Evolutionary conservation across 257 asterid species (phyloP), one percentile per base, ranked within the genome.

Genomic region (Osmanthus fragrans): DNA sequence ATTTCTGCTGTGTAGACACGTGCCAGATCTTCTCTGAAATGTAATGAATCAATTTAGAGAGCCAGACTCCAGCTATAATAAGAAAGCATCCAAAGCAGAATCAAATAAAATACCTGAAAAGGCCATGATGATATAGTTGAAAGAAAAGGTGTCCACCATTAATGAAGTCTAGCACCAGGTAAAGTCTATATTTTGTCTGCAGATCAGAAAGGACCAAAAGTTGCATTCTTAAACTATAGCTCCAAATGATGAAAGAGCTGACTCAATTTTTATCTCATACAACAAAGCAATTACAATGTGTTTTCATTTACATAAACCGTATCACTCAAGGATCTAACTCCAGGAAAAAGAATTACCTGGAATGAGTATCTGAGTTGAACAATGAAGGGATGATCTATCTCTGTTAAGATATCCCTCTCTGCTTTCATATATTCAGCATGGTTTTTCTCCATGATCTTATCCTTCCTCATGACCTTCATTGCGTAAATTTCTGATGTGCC

Each of bases 391-490:
- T 90, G 96, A 78, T 90, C 92, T 29, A 86, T 87, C 89, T 86
- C 86, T 29, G 89, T 89, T 84, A 89, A 80, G 51, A 90, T 87
- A 72, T 90, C 94, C 82, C 92, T 89, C 84, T 90, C 96, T 15
- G 90, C 92, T 77, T 82, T 90, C 93, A 87, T 89, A 21, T 37
- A 76, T 82, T 54, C 86, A 65, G 85, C 87, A 65, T 86, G 96
- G 72, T 87, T 90, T 75, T 89, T 91, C 89, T 91, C 94, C 94
- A 89, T 85, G 75, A 91, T 87, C 80, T 87, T 91, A 75, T 91
- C 96, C 83, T 91, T 91, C 74, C 96, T 76, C 94, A 91, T 89
- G 73, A 91, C 96, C 86, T 91, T 91, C 96, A 91, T 91, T 23
- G 96, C 96, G 79, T 75, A 91, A 75, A 91, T 89, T 70, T 87